Percentiles rank a stretch among this genome's conserved stretches.
Evolutionary conservation across 495 filamentous ascomycete species (phyloP).

Genomic region (Aspergillus avenaceus): DNA sequence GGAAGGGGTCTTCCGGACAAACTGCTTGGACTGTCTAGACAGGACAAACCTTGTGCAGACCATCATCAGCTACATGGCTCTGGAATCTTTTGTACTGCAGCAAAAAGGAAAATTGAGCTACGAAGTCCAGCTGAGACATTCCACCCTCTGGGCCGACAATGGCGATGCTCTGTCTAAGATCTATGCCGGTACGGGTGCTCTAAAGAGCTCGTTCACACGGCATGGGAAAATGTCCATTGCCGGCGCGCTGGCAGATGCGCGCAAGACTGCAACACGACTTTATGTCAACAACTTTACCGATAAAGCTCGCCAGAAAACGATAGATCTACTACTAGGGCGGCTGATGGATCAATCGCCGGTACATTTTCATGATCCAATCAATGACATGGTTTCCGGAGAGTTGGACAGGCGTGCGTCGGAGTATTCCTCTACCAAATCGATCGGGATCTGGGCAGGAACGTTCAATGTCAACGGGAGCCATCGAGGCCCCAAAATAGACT

Average conservation of each 20-base stretch:
- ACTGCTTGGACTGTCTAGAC: conserved; percentile 94
- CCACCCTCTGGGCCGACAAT: conserved; percentile 96
- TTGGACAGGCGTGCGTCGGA: conserved; percentile 55
- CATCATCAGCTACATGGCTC: conserved; percentile 85
- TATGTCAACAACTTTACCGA: conserved; percentile 98
- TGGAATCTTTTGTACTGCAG: conserved; percentile 73
- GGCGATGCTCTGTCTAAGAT: conserved; percentile 92
- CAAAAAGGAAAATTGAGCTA: conserved; percentile 58
- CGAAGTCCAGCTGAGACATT: conserved; percentile 88
- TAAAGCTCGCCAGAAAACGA: conserved; percentile 87
- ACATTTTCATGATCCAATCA: conserved; percentile 87
- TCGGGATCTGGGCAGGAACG: conserved; percentile 75
- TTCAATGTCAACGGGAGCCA: conserved; percentile 93
- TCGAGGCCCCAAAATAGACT: conserved; percentile 69
- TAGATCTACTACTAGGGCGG: conserved; percentile 84
- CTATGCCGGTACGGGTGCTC: conserved; percentile 91
- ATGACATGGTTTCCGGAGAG: conserved; percentile 78
- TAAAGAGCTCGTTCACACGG: conserved; percentile 95
- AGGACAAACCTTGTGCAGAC: conserved; percentile 95
- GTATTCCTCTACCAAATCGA: conserved; percentile 48
- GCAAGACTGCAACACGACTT: conserved; percentile 87
- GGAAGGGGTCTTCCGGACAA: conserved; percentile 90
- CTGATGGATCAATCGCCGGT: conserved; percentile 80
- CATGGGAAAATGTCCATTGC: conserved; percentile 94
- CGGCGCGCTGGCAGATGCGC: conserved; percentile 88